Base-by-base conservation (phyloP, 2,329 filamentous ascomycete species). In the Beauveria scarabaeidicola region DNA sequence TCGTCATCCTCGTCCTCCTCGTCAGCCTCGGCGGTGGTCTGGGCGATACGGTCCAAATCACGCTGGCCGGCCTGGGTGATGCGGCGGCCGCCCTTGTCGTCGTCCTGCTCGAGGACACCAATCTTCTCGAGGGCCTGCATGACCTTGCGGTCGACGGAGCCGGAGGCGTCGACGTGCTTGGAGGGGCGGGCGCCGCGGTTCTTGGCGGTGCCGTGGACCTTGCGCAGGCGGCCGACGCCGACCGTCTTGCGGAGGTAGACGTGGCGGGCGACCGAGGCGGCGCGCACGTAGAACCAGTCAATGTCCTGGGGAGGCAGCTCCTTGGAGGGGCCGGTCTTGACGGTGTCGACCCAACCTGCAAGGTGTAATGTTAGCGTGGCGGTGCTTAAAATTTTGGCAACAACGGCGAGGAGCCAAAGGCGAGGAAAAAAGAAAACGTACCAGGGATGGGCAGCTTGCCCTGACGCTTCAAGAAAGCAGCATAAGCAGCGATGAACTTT, bases 201-300 rank as follows among this genome's bases (percentile, higher is more conserved):
- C 88, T 96, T 97, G 83, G 89, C 89, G 70, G 86, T 89, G 72
- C 91, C 94, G 86, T 99, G 94, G 67, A 89, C 89, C 84, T 96
- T 96, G 79, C 93, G 89, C 71, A 99, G 87, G 75, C 94, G 91
- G 80, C 94, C 94, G 70, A 99, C 91, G 85, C 94, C 94, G 75
- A 99, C 92, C 66, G 92, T 97, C 86, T 99, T 99, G 83, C 94
- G 90, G 78, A 99, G 85, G 86, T 99, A 99, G 84, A 99, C 88
- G 85, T 97, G 93, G 75, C 92, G 91, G 74, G 94, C 94, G 75
- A 99, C 88, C 68, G 93, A 87, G 71, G 94, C 94, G 72, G 93
- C 92, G 75, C 94, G 92, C 76, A 86, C 78, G 79, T 87, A 90
- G 83, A 86, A 95, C 94, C 94, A 99, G 86, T 99, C 94, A 76